A percentile compares a stretch with the other conserved stretches of the same genome.
phyloP scores from a whole-genome alignment of 371 early-diverging fungal genomes.

The Mucor lusitanicus region DNA sequence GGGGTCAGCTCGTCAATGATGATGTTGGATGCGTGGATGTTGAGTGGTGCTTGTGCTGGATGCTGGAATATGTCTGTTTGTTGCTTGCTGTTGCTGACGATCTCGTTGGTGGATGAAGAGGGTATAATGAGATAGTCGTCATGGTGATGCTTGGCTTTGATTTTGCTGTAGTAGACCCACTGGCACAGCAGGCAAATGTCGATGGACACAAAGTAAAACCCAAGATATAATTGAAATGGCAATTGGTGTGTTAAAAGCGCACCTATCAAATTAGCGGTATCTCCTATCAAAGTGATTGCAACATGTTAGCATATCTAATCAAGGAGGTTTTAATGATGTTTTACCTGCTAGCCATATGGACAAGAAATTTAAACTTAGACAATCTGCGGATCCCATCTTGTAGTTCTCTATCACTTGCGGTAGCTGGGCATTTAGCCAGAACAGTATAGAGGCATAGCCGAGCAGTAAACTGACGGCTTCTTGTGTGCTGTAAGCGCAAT shows the following conservation, averaged over 20 bases:
- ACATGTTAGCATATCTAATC: not conserved
- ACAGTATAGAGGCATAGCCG: constrained; percentile 65
- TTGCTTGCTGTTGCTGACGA: not conserved
- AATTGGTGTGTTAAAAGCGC: constrained; percentile 71
- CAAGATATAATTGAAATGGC: constrained; percentile 69
- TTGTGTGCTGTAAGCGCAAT: constrained; percentile 50
- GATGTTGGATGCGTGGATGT: constrained; percentile 19
- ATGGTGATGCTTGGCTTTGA: not conserved
- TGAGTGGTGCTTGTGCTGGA: constrained; percentile 38
- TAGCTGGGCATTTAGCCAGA: constrained; percentile 76
- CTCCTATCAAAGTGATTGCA: constrained; percentile 45
- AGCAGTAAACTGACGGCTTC: constrained; percentile 38
- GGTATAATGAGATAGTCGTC: constrained; percentile 30
- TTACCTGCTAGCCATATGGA: constrained; percentile 66
- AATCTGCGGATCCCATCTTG: constrained; percentile 49
- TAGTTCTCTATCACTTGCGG: constrained; percentile 70
- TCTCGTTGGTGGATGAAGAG: not conserved
- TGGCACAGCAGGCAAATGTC: constrained; percentile 40
- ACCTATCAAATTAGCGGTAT: constrained; percentile 70
- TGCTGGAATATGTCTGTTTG: constrained; percentile 32
- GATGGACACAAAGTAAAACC: constrained; percentile 48
- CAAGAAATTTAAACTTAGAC: constrained; percentile 60
- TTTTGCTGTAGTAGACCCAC: constrained; percentile 43
- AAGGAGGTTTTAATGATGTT: constrained; percentile 7
- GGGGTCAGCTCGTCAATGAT: constrained; percentile 33